A percentile compares a stretch with the other conserved stretches of the same genome.
phyloP scores from a whole-genome alignment of 2,329 filamentous ascomycete genomes.

The Aschersonia sp. region DNA sequence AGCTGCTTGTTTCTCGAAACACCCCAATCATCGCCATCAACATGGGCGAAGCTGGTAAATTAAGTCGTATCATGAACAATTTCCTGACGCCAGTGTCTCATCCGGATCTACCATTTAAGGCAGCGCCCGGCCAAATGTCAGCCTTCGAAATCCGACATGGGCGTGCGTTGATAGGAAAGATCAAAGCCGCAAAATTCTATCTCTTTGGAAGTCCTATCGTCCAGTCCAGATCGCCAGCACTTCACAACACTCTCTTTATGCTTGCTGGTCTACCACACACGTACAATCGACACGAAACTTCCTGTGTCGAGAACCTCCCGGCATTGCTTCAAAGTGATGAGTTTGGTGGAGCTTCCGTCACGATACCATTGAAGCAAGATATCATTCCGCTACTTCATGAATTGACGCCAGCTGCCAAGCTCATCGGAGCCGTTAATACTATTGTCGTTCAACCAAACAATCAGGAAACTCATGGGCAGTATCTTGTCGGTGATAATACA shows the following conservation, averaged over 20 bases:
- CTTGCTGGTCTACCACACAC: slow-evolving; percentile 67
- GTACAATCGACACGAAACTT: slow-evolving; percentile 68
- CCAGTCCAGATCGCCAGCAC: slow-evolving; percentile 68
- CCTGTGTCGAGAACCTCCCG: slow-evolving; percentile 42
- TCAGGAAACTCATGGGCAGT: slow-evolving; percentile 24
- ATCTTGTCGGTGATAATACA: slow-evolving; percentile 77
- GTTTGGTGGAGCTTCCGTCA: slow-evolving; percentile 91
- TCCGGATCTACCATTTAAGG: slow-evolving; percentile 76
- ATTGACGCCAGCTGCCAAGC: slow-evolving; percentile 60
- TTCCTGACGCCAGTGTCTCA: slow-evolving; percentile 96
- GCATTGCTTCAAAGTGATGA: slow-evolving; percentile 51
- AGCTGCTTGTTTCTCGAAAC: slow-evolving; percentile 56
- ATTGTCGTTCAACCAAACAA: slow-evolving; percentile 46
- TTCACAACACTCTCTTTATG: slow-evolving; percentile 77
- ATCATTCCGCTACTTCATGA: slow-evolving; percentile 71
- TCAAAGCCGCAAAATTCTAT: slow-evolving; percentile 63
- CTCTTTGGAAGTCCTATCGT: slow-evolving; percentile 79
- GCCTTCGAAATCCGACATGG: slow-evolving; percentile 75
- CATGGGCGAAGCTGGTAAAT: slow-evolving; percentile 78
- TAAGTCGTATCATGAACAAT: slow-evolving; percentile 77
- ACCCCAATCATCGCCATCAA: slow-evolving; percentile 90
- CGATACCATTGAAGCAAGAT: slow-evolving; percentile 86
- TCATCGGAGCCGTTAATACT: slow-evolving; percentile 91
- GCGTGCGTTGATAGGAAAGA: slow-evolving; percentile 63
- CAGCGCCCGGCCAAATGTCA: slow-evolving; percentile 85